phyloP scores from a whole-genome alignment of 352 stramenopile species.

The Phytophthora syringae region DNA sequence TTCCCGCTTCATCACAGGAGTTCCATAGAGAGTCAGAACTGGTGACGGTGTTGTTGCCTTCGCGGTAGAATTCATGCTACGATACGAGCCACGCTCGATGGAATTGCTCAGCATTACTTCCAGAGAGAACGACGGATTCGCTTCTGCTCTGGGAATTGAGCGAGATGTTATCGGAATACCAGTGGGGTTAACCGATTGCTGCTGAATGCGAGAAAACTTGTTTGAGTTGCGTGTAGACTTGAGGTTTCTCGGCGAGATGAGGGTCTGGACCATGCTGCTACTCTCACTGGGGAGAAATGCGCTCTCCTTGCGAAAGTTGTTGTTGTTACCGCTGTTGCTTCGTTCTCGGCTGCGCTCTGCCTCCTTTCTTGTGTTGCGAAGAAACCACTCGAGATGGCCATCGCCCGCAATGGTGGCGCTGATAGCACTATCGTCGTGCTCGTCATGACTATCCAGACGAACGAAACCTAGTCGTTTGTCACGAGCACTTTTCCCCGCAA shows the following conservation, averaged over 20 bases:
- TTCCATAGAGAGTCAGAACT: constrained; percentile 20
- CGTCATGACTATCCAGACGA: constrained; percentile 27
- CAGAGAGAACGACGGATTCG: constrained; percentile 21
- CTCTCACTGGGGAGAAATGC: constrained; percentile 31
- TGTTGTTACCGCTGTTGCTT: constrained; percentile 27
- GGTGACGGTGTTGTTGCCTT: constrained; percentile 9
- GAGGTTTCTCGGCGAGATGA: constrained; percentile 46
- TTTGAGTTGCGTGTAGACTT: constrained; percentile 22
- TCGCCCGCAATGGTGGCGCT: constrained; percentile 39
- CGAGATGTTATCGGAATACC: constrained; percentile 23
- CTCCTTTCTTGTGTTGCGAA: constrained; percentile 33
- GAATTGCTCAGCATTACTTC: constrained; percentile 31
- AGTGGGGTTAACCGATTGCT: not conserved
- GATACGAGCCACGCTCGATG: constrained; percentile 26
- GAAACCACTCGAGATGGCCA: constrained; percentile 38
- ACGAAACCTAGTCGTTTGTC: constrained; percentile 29
- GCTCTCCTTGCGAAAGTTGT: constrained; percentile 26
- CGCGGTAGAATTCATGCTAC: constrained; percentile 2
- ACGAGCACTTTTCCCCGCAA: constrained; percentile 4
- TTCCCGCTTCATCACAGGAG: constrained; percentile 28
- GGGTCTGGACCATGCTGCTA: constrained; percentile 42
- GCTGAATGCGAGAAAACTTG: constrained; percentile 9
- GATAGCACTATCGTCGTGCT: constrained; percentile 24
- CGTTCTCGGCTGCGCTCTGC: constrained; percentile 19
- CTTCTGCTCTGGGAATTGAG: constrained; percentile 19